Evolutionary conservation across 1,284 basidiomycete species (phyloP).

Genomic region (Cutaneotrichosporon daszewskae): DNA sequence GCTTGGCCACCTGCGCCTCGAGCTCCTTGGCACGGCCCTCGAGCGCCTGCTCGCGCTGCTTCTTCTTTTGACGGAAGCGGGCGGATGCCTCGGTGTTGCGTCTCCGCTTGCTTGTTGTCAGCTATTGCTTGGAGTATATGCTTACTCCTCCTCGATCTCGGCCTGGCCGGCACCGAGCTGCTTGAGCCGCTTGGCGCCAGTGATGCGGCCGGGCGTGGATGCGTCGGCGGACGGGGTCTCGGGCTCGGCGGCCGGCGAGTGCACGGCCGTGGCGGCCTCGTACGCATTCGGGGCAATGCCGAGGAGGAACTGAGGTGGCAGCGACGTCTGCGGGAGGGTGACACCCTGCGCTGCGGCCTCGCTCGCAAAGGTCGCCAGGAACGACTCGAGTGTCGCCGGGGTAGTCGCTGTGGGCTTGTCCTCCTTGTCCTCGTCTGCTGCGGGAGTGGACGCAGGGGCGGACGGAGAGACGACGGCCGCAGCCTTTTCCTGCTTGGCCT

Average conservation of each 20-base stretch:
- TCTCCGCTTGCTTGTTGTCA: conserved; percentile 63
- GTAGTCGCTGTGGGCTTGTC: conserved; percentile 10
- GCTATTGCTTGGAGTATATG: conserved; percentile 1
- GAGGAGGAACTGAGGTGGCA: conserved; percentile 25
- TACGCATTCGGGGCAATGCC: conserved; percentile 18
- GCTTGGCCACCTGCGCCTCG: conserved; percentile 70
- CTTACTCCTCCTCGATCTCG: conserved; percentile 41
- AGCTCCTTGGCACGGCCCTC: conserved; percentile 82
- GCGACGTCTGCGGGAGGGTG: conserved; percentile 9
- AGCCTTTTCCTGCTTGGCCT: conserved; percentile 13
- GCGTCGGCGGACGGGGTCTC: conserved; percentile 6
- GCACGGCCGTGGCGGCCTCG: conserved; percentile 10
- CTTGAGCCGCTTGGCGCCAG: conserved; percentile 44
- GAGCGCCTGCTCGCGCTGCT: conserved; percentile 89
- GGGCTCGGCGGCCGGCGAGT: conserved; percentile 5
- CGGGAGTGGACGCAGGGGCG: conserved; percentile 5
- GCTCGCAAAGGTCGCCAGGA: conserved; percentile 39
- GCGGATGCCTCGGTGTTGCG: conserved; percentile 94
- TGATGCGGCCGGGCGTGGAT: conserved; percentile 16
- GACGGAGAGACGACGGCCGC: conserved; percentile 2
- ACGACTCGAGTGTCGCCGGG: conserved; percentile 41
- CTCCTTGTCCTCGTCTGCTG: conserved; percentile 2
- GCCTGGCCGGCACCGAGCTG: conserved; percentile 31
- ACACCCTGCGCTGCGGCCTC: too few species aligned
- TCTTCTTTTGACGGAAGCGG: conserved; percentile 98